Conservation (phyloP, 345 rosid species). For the Aethionema arabicum region DNA sequence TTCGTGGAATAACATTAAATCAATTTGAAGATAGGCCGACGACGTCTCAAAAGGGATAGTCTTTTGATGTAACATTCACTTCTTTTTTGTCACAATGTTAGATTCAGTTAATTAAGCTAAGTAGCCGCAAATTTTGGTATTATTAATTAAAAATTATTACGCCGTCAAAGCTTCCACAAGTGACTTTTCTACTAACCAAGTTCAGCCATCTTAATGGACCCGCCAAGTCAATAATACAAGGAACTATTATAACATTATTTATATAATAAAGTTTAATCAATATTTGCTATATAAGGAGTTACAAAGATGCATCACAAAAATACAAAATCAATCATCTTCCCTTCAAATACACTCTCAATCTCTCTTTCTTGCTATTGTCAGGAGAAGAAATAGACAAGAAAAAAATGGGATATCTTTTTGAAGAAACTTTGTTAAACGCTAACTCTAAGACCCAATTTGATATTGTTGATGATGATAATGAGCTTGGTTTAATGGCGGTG, state of each 20-base stretch:
- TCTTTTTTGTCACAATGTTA: too few species aligned
- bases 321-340: slow-evolving; percentile 12
- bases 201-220: slow-evolving; percentile 18
- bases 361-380: neutral
- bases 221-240: slow-evolving; percentile 15
- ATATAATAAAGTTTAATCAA: neutral
- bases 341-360: neutral
- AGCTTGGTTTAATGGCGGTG: slow-evolving; percentile 43
- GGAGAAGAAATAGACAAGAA: slow-evolving; percentile 6
- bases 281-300: slow-evolving; percentile 29
- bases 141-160: too few species aligned
- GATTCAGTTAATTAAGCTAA: too few species aligned
- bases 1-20: too few species aligned
- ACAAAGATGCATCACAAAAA: slow-evolving; percentile 4
- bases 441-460: slow-evolving; percentile 9
- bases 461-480: slow-evolving; percentile 27
- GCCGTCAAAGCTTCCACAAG: too few species aligned
- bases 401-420: slow-evolving; percentile 22
- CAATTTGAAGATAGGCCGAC: too few species aligned
- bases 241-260: neutral
- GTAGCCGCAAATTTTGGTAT: too few species aligned
- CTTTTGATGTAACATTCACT: too few species aligned
- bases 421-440: slow-evolving; percentile 17
- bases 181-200: too few species aligned
- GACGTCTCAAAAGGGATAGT: too few species aligned